Evolutionary conservation across 2,329 filamentous ascomycete genomes (phyloP), one percentile per base, ranked within the genome.

Genomic region (Fusarium sp.): DNA sequence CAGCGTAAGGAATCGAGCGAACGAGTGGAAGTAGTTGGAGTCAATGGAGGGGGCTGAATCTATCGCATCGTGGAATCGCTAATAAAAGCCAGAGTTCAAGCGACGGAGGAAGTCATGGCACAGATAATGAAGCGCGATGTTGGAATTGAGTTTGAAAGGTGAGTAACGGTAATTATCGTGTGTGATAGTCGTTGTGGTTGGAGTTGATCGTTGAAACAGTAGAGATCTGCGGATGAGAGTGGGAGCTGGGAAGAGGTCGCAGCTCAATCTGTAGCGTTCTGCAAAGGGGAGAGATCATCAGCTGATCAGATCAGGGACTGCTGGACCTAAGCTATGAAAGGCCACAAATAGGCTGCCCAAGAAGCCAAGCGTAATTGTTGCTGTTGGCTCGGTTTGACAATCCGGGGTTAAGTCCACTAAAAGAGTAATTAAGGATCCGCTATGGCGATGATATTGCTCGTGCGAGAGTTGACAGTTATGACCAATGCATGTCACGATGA

Each of bases 251-350:
- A 71, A 61, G 71, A 74, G 60, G 68, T 63, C 61, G 66, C 57
- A 74, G 65, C 72, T 70, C 62, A 74, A 73, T 72, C 60, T 70
- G 57, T 65, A 70, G 61, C 55, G 53, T 38, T 58, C 73, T 75
- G 63, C 67, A 75, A 73, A 74, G 73, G 73, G 71, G 73, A 75
- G 70, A 62, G 73, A 75, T 75, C 73, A 75, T 75, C 73, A 75
- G 73, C 73, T 75, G 73, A 75, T 75, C 73, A 65, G 62, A 62
- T 55, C 63, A 67, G 55, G 63, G 62, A 66, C 63, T 67, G 48
- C 49, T 43, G 62, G 61, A 72, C 53, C 73, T 32, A 62, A 38
- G 40, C 53, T 46, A 58, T 22, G 48, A 65, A 58, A 68, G 65
- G 65, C 62, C 70, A 72, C 69, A 69, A 67, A 65, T 58, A 72